A percentile compares a stretch with the other conserved stretches of the same genome.
These are phyloP conservation scores for Gossypium sturtianum DNA, from an alignment of 345 rosid genomes.

Conservation along the genomic window DNA sequence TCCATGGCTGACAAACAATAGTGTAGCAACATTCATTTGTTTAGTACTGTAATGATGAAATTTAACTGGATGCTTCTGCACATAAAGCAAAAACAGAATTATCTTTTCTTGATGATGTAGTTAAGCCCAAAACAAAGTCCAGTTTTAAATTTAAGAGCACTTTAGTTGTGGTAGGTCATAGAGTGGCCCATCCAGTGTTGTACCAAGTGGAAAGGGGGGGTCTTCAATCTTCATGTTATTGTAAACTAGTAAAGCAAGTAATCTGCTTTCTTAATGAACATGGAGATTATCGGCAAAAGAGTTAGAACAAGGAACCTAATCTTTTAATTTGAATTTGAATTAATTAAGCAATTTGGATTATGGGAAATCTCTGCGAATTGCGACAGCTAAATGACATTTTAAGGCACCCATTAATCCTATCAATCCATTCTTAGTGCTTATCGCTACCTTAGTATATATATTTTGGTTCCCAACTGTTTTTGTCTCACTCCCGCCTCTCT, in stretches of 20 bases:
- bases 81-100: too few species aligned
- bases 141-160: not conserved
- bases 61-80: conserved; percentile 11
- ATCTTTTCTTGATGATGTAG: too few species aligned
- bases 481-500: conserved; percentile 11
- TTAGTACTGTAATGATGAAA: conserved; percentile 16
- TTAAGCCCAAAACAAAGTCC: not conserved
- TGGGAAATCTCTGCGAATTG: not conserved
- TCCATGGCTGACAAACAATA: conserved; percentile 12
- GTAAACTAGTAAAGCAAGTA: not conserved
- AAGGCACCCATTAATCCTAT: conserved; percentile 5
- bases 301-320: not conserved
- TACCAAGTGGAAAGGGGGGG: not conserved
- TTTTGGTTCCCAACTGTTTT: not conserved
- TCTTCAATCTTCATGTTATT: not conserved
- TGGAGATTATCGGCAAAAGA: conserved; percentile 16
- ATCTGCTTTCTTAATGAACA: conserved; percentile 1
- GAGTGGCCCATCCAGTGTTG: not conserved
- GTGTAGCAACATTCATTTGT: conserved; percentile 12
- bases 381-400: conserved; percentile 11
- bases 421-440: conserved; percentile 22
- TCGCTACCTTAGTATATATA: conserved; percentile 9
- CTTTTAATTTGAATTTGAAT: conserved; percentile 4
- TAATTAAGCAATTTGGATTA: conserved; percentile 11
- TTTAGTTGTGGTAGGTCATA: not conserved